Evolutionary conservation across 768 basidiomycete species (phyloP).

Genomic region (Neoboletus subvelutipes): DNA sequence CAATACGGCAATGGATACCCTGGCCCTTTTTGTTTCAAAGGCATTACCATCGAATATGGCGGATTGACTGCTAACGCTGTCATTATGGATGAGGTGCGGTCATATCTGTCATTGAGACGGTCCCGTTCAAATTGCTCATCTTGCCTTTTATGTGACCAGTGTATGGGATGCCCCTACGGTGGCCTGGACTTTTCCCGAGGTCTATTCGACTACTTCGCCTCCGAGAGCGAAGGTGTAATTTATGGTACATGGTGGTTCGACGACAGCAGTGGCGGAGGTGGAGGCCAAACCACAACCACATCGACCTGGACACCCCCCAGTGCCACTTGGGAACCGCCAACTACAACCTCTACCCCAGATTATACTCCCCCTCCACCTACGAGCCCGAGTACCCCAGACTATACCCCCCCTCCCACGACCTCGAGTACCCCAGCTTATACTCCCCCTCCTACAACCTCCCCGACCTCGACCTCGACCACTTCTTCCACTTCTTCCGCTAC

Average conservation of each 20-base stretch:
- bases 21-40: slow-evolving; percentile 59
- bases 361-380: slow-evolving; percentile 16
- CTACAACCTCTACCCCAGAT: slow-evolving; percentile 23
- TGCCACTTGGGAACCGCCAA: slow-evolving; percentile 22
- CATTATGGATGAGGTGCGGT: slow-evolving; percentile 61
- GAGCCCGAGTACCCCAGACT: slow-evolving; percentile 15
- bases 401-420: slow-evolving; percentile 23
- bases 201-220: slow-evolving; percentile 64
- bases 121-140: slow-evolving; percentile 2
- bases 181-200: slow-evolving; percentile 69
- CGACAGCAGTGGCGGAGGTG: slow-evolving; percentile 36
- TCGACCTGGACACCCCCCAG: slow-evolving; percentile 15
- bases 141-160: slow-evolving; percentile 36
- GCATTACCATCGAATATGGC: slow-evolving; percentile 58
- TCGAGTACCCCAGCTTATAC: slow-evolving; percentile 21
- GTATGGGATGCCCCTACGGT: slow-evolving; percentile 61
- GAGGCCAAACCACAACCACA: slow-evolving; percentile 6
- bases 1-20: slow-evolving; percentile 64
- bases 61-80: slow-evolving; percentile 58
- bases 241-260: slow-evolving; percentile 61
- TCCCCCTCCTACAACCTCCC: slow-evolving; percentile 25
- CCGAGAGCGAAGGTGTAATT: slow-evolving; percentile 49
- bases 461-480: slow-evolving; percentile 18
- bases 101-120: neutral
- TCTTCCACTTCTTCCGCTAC: slow-evolving; percentile 24